Evolutionary conservation across 129 eudicot species (phyloP).

Genomic region (Centaurea solstitialis): DNA sequence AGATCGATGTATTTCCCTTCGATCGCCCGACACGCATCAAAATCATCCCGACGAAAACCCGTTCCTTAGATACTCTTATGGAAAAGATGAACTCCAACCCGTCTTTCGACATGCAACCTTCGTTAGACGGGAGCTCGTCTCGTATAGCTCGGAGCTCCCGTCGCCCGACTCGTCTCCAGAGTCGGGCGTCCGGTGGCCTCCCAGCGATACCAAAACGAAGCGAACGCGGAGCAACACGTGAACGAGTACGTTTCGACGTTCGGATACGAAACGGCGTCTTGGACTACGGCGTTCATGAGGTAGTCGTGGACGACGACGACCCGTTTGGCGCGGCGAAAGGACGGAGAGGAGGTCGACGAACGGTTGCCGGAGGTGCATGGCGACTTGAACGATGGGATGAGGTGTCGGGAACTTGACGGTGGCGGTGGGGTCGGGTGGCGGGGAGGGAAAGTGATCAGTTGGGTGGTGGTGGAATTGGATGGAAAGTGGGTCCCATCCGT

Average conservation of each 20-base stretch:
- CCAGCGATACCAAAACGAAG: conserved; percentile 9
- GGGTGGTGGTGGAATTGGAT: conserved; percentile 43
- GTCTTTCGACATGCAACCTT: conserved; percentile 20
- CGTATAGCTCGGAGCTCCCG: conserved; percentile 2
- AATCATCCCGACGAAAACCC: conserved; percentile 30
- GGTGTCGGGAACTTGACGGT: conserved; percentile 39
- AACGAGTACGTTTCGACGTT: conserved; percentile 48
- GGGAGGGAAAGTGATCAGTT: conserved; percentile 37
- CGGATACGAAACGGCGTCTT: conserved; percentile 27
- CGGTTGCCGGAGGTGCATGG: conserved; percentile 42
- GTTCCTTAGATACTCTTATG: background rate
- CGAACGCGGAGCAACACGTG: conserved; percentile 32
- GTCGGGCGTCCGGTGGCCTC: conserved; percentile 22
- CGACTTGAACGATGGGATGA: conserved; percentile 36
- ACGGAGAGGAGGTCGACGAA: conserved; percentile 22
- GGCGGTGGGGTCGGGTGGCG: conserved; percentile 42
- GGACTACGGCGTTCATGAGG: conserved; percentile 47
- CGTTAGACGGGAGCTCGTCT: conserved; percentile 22
- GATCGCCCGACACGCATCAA: conserved; percentile 35
- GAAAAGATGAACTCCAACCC: conserved; percentile 20
- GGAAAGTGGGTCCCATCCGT: conserved; percentile 20
- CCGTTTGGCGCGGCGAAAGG: conserved; percentile 19
- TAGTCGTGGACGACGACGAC: conserved; percentile 41
- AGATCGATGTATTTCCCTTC: conserved; percentile 39
- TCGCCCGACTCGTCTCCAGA: conserved; percentile 1